A percentile compares a stretch with the other conserved stretches of the same genome.
Evolutionary conservation across 1,284 basidiomycete species (phyloP).

Genomic region (Coniferiporia weirii): DNA sequence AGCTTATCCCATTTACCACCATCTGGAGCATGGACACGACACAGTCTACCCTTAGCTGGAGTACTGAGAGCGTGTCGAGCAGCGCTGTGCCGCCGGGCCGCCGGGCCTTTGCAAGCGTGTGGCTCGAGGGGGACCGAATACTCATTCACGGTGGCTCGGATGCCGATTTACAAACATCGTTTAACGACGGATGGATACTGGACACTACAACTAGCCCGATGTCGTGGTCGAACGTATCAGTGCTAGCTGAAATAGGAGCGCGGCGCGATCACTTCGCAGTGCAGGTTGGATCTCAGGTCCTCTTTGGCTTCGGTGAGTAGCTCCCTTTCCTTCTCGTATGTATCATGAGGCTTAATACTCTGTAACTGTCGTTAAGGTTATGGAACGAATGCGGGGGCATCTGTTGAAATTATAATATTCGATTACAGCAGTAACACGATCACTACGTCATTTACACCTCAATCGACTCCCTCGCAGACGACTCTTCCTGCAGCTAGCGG

Average conservation of each 20-base stretch:
- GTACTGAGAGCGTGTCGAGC: constrained; percentile 35
- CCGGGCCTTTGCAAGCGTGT: constrained; percentile 58
- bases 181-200: constrained; percentile 72
- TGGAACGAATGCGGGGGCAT: constrained; percentile 43
- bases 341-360: constrained; percentile 2
- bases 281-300: constrained; percentile 51
- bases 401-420: constrained; percentile 49
- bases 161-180: constrained; percentile 46
- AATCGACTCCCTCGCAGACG: constrained; percentile 24
- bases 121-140: constrained; percentile 50
- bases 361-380: constrained; percentile 43
- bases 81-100: constrained; percentile 51
- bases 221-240: constrained; percentile 49
- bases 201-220: constrained; percentile 52
- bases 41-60: constrained; percentile 46
- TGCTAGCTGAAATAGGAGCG: constrained; percentile 50
- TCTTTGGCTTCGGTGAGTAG: constrained; percentile 75
- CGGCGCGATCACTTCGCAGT: constrained; percentile 73
- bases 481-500: constrained; percentile 18
- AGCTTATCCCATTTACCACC: constrained; percentile 50
- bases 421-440: constrained; percentile 34
- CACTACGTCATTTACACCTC: constrained; percentile 29
- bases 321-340: constrained; percentile 9
- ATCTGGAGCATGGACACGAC: constrained; percentile 66
- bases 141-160: constrained; percentile 79